Percentiles rank a stretch among this genome's conserved stretches.
phyloP scores from a whole-genome alignment of 2,329 filamentous ascomycete genomes.

The Grosmannia clavigera region DNA sequence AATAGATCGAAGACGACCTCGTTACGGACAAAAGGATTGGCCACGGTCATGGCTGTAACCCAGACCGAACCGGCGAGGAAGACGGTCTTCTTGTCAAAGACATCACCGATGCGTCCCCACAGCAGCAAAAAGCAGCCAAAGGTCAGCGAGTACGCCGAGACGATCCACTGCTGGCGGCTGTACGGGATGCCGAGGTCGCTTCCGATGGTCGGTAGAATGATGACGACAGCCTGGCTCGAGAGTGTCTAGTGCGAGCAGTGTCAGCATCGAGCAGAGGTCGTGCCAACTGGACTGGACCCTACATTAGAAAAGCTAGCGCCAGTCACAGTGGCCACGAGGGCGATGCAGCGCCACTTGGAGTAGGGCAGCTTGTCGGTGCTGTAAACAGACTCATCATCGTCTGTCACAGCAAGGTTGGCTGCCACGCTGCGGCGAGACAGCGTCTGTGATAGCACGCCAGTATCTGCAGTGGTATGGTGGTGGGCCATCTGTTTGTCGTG shows the following conservation, averaged over 20 bases:
- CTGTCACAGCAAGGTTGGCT: no score
- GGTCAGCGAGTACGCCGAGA: constrained; percentile 52
- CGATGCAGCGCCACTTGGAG: constrained; percentile 40
- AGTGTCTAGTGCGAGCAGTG: constrained; percentile 18
- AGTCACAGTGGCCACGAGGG: constrained; percentile 40
- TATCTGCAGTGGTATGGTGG: no score
- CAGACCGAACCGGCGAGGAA: constrained; percentile 53
- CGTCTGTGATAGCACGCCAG: background rate
- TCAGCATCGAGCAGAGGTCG: background rate
- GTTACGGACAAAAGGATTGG: constrained; percentile 51
- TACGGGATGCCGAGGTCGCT: constrained; percentile 42
- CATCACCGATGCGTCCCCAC: constrained; percentile 55
- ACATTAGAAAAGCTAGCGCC: constrained; percentile 46
- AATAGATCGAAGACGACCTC: constrained; percentile 58
- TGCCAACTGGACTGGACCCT: background rate
- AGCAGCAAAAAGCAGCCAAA: constrained; percentile 57
- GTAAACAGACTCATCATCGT: background rate
- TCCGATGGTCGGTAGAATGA: constrained; percentile 51
- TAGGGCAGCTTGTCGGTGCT: constrained; percentile 11
- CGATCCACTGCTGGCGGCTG: constrained; percentile 50
- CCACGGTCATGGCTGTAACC: constrained; percentile 44
- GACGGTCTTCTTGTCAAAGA: constrained; percentile 53
- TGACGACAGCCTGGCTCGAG: constrained; percentile 45
- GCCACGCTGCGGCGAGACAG: no score
- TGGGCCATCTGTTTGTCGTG: no score